phyloP scores from a whole-genome alignment of 208 protist genomes.

The Acanthamoeba sp. region DNA sequence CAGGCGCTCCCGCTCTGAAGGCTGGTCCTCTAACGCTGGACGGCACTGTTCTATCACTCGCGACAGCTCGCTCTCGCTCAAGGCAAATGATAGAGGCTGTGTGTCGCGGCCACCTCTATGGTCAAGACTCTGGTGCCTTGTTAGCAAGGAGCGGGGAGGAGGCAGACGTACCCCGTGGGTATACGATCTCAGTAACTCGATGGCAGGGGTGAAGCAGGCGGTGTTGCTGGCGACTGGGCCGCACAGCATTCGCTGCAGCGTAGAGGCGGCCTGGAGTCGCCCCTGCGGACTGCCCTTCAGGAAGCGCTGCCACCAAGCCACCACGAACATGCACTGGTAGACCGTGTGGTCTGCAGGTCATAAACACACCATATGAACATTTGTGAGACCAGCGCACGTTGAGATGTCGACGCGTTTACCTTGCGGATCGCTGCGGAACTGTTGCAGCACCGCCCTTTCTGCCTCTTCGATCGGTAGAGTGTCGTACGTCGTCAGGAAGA shows the following conservation, averaged over 20 bases:
- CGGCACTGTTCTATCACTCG: neutral
- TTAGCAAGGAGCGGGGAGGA: neutral
- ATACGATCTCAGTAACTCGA: neutral
- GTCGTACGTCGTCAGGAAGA: neutral
- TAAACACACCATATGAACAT: too few species aligned
- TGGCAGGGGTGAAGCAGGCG: neutral
- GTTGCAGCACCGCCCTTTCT: neutral
- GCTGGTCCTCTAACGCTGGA: too few species aligned
- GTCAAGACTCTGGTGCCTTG: too few species aligned
- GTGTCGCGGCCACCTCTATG: too few species aligned
- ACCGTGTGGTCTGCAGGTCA: neutral
- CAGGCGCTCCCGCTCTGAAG: too few species aligned
- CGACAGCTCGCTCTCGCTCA: neutral
- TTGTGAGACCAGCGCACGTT: too few species aligned
- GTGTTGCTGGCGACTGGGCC: neutral
- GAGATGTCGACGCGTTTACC: neutral
- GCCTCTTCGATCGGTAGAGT: neutral
- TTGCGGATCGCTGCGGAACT: neutral
- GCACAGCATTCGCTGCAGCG: neutral
- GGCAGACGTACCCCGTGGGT: neutral
- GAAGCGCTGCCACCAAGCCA: constrained; percentile 6
- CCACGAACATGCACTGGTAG: neutral
- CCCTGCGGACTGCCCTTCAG: neutral
- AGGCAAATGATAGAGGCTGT: neutral
- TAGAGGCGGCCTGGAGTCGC: neutral